Base-by-base conservation (phyloP, 306 rosid species). In the Begonia loranthoides region DNA sequence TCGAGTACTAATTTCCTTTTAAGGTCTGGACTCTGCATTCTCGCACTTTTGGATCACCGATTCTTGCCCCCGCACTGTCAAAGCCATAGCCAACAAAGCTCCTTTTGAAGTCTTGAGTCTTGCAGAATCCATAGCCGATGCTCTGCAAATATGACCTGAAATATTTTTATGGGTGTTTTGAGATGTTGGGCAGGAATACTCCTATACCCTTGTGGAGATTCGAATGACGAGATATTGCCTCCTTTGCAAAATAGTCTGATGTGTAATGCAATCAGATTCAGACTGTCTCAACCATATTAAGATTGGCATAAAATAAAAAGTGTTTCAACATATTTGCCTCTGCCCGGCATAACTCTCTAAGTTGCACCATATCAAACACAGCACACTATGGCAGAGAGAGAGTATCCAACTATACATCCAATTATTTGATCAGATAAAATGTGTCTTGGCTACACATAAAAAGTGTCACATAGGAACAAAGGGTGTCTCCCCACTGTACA, bases 11-110 rank as follows among this genome's bases (percentile, higher is more conserved):
- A 41, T 56, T 64, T 19, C 49, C 56, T 73, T 68, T 75, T 76
- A 66, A 44, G 63, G 57, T 39, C 15, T 14, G 41, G 72, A 80
- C 66, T 76, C 68, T 47, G 79, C 82, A 9, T 90, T 86, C 68
- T 54, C 95, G 48, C 59, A 80, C 79, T 90, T 90, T 61, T 90
- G 99, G 95, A 90, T 83, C 70, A 90, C 95, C 22, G 99, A 90
- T 76, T 90, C 95, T 58, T 90, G 95, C 74, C 86, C 95, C 0
- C 73, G 70, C 2, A 90, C 95, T 19, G 94, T 82, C 74, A 73
- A 80, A 70, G 87, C 81, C 24, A 66, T 86, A 21, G 76, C 62
- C 49, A 67, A 86, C 57, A 67, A 64, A 61, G 92, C 95, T 65
- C 95, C 95, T 48, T 90, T 82, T 57, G 94, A 86, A 77, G 83